Evolutionary conservation across 371 early-diverging fungal genomes (phyloP).

Genomic region (Mortierella sp.): DNA sequence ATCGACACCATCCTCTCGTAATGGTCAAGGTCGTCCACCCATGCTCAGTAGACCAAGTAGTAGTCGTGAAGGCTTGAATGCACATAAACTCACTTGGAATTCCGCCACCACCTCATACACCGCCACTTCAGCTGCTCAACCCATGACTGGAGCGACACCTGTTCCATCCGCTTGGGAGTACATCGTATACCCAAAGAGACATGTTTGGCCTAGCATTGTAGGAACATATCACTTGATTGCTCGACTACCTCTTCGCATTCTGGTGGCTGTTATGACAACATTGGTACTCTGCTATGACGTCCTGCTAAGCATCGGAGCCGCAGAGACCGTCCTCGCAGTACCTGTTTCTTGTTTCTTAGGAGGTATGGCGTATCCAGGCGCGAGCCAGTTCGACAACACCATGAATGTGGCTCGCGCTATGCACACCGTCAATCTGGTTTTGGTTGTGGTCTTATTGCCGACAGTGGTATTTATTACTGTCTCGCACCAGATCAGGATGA

Average conservation of each 20-base stretch:
- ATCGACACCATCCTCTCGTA: slow-evolving; percentile 5
- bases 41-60: slow-evolving; percentile 26
- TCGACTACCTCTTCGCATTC: slow-evolving; percentile 51
- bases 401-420: slow-evolving; percentile 56
- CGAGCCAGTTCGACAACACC: slow-evolving; percentile 51
- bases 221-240: slow-evolving; percentile 42
- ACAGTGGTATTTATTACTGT: slow-evolving; percentile 41
- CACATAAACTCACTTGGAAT: slow-evolving; percentile 54
- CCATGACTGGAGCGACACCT: slow-evolving; percentile 45
- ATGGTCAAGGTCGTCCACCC: slow-evolving; percentile 17
- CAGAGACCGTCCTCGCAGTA: slow-evolving; percentile 45
- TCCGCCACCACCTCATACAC: slow-evolving; percentile 55
- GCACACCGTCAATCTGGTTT: slow-evolving; percentile 51
- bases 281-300: slow-evolving; percentile 53
- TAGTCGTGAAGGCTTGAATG: slow-evolving; percentile 16
- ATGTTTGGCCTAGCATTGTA: slow-evolving; percentile 37
- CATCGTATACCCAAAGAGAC: slow-evolving; percentile 33
- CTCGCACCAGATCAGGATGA: slow-evolving; percentile 54
- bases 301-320: slow-evolving; percentile 40
- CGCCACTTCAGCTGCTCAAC: slow-evolving; percentile 37
- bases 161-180: slow-evolving; percentile 53
- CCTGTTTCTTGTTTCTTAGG: slow-evolving; percentile 51
- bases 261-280: slow-evolving; percentile 52
- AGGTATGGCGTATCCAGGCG: slow-evolving; percentile 46
- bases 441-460: slow-evolving; percentile 43